Percentiles rank a stretch among this genome's conserved stretches.
Evolutionary conservation across 345 rosid genomes (phyloP).

Genomic region (Bretschneidera sinensis): DNA sequence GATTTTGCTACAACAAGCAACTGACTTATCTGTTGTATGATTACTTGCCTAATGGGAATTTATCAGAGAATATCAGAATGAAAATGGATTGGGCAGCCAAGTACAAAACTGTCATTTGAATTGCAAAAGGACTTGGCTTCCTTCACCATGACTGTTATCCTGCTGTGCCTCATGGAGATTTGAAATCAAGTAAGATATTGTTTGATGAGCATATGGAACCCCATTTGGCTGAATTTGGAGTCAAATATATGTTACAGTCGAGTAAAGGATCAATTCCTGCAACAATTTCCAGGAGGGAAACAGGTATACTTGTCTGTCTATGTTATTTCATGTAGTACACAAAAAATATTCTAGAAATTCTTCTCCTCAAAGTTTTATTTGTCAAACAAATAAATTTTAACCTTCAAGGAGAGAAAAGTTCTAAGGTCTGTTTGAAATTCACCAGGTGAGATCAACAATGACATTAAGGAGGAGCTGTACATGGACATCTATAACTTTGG

Average conservation of each 20-base stretch:
- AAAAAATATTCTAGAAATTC: background rate
- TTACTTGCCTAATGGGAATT: slow-evolving; percentile 69
- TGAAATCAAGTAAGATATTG: slow-evolving; percentile 54
- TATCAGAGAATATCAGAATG: slow-evolving; percentile 50
- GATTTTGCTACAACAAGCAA: slow-evolving; percentile 74
- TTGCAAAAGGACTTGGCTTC: slow-evolving; percentile 77
- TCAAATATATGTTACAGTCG: slow-evolving; percentile 43
- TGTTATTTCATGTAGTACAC: background rate
- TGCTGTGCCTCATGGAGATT: slow-evolving; percentile 81
- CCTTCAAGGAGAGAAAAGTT: slow-evolving; percentile 8
- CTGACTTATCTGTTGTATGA: slow-evolving; percentile 66
- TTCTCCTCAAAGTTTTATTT: background rate
- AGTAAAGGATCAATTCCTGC: slow-evolving; percentile 34
- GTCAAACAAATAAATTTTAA: slow-evolving; percentile 11
- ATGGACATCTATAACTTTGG: slow-evolving; percentile 69
- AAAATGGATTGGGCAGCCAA: slow-evolving; percentile 65
- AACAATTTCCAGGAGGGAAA: slow-evolving; percentile 22
- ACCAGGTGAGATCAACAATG: slow-evolving; percentile 38
- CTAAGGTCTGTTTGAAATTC: slow-evolving; percentile 9
- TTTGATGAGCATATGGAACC: slow-evolving; percentile 77
- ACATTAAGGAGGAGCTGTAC: slow-evolving; percentile 40
- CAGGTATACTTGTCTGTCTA: slow-evolving; percentile 30
- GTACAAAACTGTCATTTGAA: slow-evolving; percentile 54
- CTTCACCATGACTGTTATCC: slow-evolving; percentile 93
- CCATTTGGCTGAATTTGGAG: slow-evolving; percentile 64